A percentile compares a stretch with the other conserved stretches of the same genome.
Evolutionary conservation across 495 filamentous ascomycete species (phyloP).

Genomic region (Tuber magnatum): DNA sequence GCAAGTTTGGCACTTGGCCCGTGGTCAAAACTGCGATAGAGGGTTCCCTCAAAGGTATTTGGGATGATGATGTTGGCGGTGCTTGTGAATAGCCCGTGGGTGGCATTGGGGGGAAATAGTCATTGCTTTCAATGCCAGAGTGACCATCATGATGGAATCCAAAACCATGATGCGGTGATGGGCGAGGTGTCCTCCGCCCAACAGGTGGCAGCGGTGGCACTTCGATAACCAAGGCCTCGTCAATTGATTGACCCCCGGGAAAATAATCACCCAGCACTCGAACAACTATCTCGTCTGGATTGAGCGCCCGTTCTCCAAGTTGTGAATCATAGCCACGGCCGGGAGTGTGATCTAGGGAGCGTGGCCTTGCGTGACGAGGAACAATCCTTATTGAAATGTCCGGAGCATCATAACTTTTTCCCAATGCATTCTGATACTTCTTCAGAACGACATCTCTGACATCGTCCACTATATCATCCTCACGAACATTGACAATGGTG

Average conservation of each 20-base stretch:
- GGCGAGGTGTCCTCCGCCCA: conserved; percentile 68
- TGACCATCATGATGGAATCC: conserved; percentile 40
- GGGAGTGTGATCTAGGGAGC: conserved; percentile 26
- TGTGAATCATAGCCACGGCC: conserved; percentile 42
- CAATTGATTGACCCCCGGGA: conserved; percentile 78
- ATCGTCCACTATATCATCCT: conserved; percentile 91
- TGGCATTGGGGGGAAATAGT: conserved; percentile 87
- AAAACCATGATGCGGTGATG: conserved; percentile 54
- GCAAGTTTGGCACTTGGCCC: conserved; percentile 61
- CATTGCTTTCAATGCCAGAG: conserved; percentile 52
- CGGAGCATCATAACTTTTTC: conserved; percentile 78
- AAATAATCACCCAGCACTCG: conserved; percentile 75
- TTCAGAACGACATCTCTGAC: conserved; percentile 83
- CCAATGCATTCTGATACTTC: conserved; percentile 90
- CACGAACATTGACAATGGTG: conserved; percentile 73
- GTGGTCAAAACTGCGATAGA: conserved; percentile 75
- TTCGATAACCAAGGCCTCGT: conserved; percentile 88
- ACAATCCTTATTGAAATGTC: conserved; percentile 52
- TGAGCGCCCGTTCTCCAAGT: conserved; percentile 59
- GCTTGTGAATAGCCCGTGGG: conserved; percentile 29
- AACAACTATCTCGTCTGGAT: conserved; percentile 78
- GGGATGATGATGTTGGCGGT: conserved; percentile 34
- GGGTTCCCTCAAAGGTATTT: conserved; percentile 21
- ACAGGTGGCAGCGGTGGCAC: conserved; percentile 51
- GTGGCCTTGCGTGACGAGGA: conserved; percentile 28